Base-by-base conservation (phyloP, 129 eudicot species). In the Gnaphalium uliginosum region DNA sequence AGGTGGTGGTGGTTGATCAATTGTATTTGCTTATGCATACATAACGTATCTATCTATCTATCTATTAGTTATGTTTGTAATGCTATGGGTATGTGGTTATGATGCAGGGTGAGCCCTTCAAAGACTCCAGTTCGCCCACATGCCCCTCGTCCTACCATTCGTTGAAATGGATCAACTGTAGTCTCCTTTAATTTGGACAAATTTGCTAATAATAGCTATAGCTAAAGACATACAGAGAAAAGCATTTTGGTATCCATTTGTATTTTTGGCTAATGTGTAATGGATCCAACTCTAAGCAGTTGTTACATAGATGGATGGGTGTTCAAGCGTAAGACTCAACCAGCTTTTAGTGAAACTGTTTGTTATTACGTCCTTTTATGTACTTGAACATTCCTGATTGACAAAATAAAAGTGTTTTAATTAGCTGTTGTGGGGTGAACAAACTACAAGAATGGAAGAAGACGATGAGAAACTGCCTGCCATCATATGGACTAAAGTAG, bases 41-140 rank as follows among this genome's bases (percentile, higher is more conserved):
- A 5, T 18, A 17, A 29, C 14, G 46, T 39, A 39, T 39, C 46
- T 39, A 9, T 33, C 37, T 33, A 33, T 39, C 4, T 65, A 29
- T n/a, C 32, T 29, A 18, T 18, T 6, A 2, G 9, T 61, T 61
- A 61, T 62, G n/a, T 25, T 62, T 62, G 21, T 62, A 18, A 65
- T 29, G 21, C 2, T 65, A 32, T 32, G 15, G 46, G 23, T 65
- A 6, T 30, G 41, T 29, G 24, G 6, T 65, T n/a, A 8, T 65
- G 24, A 32, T 65, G 69, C 69, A 65, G 69, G 69, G 69, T 65
- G 46, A 65, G 69, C 48, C 69, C 69, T 65, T 65, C 69, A 65
- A 65, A 65, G 69, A 65, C 69, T 32, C 46, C 48, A 65, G 69
- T 65, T 30, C 46, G 48, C 32, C 69, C 48, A 30, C 25, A 17